Percentiles rank a stretch among this genome's conserved stretches.
Conservation (phyloP, 352 stramenopile genomes). For the Thraustochytrium sp. region DNA sequence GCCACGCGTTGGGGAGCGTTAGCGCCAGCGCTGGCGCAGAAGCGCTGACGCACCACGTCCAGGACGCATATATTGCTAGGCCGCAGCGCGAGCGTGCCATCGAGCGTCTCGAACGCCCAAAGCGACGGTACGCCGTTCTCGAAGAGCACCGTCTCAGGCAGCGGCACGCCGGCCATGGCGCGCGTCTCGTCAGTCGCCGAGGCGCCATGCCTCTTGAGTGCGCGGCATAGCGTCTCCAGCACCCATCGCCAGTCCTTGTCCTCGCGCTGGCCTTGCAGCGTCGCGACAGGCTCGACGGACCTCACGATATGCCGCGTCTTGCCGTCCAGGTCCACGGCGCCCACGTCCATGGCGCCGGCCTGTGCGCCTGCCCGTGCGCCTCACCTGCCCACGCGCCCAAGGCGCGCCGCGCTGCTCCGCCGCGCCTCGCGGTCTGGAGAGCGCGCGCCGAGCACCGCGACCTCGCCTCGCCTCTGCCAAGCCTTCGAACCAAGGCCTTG, state of each 20-base stretch:
- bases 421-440: too few species aligned
- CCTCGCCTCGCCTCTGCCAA: too few species aligned
- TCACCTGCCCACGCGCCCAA: background rate
- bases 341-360: background rate
- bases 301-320: background rate
- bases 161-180: background rate
- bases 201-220: background rate
- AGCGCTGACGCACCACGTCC: background rate
- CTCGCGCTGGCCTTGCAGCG: background rate
- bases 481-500: too few species aligned
- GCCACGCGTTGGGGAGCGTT: background rate
- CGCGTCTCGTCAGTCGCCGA: background rate
- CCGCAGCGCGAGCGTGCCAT: background rate
- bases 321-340: background rate
- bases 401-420: too few species aligned
- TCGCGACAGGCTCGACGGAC: background rate
- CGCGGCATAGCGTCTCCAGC: background rate
- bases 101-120: background rate
- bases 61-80: background rate
- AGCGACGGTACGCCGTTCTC: conserved; percentile 12
- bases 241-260: conserved; percentile 23
- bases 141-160: conserved; percentile 32
- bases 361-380: background rate
- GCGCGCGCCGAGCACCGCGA: too few species aligned
- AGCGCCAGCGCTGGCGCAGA: background rate